Evolutionary conservation across 805 yeast species (phyloP).

Genomic region (Candida maesae): DNA sequence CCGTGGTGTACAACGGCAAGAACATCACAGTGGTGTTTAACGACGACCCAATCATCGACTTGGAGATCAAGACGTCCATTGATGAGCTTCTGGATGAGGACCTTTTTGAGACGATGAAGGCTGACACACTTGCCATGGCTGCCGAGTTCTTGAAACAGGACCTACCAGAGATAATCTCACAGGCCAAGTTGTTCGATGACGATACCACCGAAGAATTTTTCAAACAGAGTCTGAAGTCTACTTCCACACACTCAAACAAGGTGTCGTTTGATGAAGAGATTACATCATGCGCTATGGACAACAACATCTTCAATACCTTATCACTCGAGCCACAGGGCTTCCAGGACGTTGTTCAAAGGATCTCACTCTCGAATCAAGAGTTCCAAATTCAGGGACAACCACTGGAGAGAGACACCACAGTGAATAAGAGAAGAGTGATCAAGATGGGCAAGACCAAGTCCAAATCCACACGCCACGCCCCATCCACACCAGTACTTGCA

Average conservation of each 20-base stretch:
- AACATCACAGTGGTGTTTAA: constrained; percentile 25
- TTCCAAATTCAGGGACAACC: constrained; percentile 2
- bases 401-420: background rate
- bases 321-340: constrained; percentile 18
- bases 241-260: background rate
- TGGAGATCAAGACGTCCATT: constrained; percentile 23
- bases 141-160: constrained; percentile 22
- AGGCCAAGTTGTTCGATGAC: constrained; percentile 13
- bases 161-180: constrained; percentile 21
- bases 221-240: background rate
- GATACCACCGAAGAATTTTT: background rate
- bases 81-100: constrained; percentile 28
- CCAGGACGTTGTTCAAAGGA: constrained; percentile 19
- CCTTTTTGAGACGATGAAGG: constrained; percentile 18
- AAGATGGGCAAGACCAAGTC: constrained; percentile 20
- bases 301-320: constrained; percentile 18
- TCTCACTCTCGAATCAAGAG: constrained; percentile 9
- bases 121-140: constrained; percentile 20
- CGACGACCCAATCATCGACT: constrained; percentile 24
- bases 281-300: constrained; percentile 1
- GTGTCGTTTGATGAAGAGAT: constrained; percentile 1
- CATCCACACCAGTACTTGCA: background rate
- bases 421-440: constrained; percentile 21
- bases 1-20: constrained; percentile 21
- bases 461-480: background rate